Evolutionary conservation across 306 rosid genomes (phyloP), one percentile per base, ranked within the genome.

Genomic region (Cicer yamashitae): DNA sequence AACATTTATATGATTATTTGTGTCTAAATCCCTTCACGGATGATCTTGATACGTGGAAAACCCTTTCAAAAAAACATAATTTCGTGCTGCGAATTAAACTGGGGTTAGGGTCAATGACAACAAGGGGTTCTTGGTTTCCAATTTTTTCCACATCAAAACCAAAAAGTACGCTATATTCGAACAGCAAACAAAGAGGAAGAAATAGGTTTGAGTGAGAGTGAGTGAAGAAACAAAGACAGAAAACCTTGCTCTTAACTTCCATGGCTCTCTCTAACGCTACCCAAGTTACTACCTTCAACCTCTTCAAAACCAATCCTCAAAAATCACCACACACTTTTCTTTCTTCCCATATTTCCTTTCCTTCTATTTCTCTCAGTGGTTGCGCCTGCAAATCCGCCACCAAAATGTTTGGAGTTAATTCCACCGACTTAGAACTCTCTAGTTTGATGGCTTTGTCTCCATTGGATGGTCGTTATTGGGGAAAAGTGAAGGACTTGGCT

Each of bases 391-490:
- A 65, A 71, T 82, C 91, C 67, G 57, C 43, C 54, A 67, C 71
- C 81, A 74, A 43, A 25, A 72, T 64, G 78, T 5, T 25, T 7
- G 6, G 41, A 12, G 4, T 56, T 6, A 66, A 22, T 67, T 82
- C 82, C 17, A 6, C 6, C 44, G 87, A 79, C 59, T 20, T 88
- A 10, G 84, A 83, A 73, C 80, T 82, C 43, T 90, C 91, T 46
- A 67, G 56, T 67, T 79, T 90, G 81, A 90, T 89, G 41, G 89
- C 96, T 69, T 39, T 90, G 72, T 90, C 96, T 13, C 96, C 96
- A 1, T 79, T 90, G 84, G 96, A 90, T 68, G 92, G 96, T 50
- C 96, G 96, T 14, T 90, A 88, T 66, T 81, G 92, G 88, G 73
- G 74, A 30, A 86, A 86, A 81, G 89, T 90, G 37, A 83, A 86